phyloP scores from a whole-genome alignment of 192 early-diverging fungal genomes.

The Haplosporangium gracile region DNA sequence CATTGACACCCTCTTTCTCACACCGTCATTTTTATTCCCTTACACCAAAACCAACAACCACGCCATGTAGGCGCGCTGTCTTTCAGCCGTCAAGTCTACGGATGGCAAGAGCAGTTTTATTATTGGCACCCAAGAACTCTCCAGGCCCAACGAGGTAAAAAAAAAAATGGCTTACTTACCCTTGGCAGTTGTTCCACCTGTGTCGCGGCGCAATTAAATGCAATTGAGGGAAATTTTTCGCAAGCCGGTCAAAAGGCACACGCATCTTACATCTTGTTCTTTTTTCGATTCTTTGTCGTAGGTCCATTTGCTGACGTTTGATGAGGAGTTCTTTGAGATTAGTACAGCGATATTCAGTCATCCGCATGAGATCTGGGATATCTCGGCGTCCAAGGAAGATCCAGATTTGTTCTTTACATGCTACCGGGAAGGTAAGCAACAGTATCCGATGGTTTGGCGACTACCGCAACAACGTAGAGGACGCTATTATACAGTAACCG shows the following conservation, averaged over 20 bases:
- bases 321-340: conserved; percentile 79
- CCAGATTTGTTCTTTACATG: conserved; percentile 73
- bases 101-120: conserved; percentile 79
- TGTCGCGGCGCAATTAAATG: too few species aligned
- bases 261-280: not conserved
- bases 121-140: conserved; percentile 74
- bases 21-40: not conserved
- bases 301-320: conserved; percentile 81
- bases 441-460: not conserved
- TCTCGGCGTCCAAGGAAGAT: conserved; percentile 71
- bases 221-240: not conserved
- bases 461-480: not conserved
- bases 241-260: too few species aligned
- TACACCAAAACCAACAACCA: not conserved
- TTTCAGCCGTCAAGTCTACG: conserved; percentile 72
- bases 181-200: too few species aligned
- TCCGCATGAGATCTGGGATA: conserved; percentile 73
- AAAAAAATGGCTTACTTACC: not conserved
- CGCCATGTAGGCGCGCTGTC: conserved; percentile 64
- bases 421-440: conserved; percentile 59
- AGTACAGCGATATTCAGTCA: conserved; percentile 71
- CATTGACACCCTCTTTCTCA: not conserved
- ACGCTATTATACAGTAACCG: not conserved
- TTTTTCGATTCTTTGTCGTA: conserved; percentile 24
- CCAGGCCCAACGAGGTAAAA: conserved; percentile 72